phyloP scores from a whole-genome alignment of 108 stramenopile genomes.

The Epithemia pelagica region DNA sequence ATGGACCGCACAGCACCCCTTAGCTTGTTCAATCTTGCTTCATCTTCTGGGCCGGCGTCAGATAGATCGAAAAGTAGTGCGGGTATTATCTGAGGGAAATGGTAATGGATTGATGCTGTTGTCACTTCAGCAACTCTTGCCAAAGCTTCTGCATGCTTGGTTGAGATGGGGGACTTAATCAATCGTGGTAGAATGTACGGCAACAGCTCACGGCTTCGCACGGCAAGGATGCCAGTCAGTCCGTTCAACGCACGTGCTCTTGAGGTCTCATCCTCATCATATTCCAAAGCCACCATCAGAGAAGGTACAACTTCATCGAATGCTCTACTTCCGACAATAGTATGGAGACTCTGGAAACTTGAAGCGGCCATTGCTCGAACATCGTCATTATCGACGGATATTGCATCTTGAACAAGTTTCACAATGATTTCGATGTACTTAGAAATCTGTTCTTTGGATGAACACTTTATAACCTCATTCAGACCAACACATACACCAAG shows the following conservation, averaged over 20 bases:
- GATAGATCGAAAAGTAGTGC: constrained; percentile 61
- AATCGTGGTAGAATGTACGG: constrained; percentile 92
- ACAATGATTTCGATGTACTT: constrained; percentile 89
- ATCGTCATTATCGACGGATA: constrained; percentile 80
- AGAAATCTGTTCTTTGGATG: constrained; percentile 85
- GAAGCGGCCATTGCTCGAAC: constrained; percentile 88
- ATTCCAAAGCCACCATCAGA: constrained; percentile 80
- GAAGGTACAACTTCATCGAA: constrained; percentile 92
- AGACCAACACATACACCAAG: constrained; percentile 96
- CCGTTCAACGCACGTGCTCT: constrained; percentile 86
- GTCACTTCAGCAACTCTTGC: constrained; percentile 85
- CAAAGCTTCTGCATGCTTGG: constrained; percentile 82
- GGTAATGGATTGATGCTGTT: constrained; percentile 72
- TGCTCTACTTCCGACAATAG: constrained; percentile 78
- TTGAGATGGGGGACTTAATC: constrained; percentile 70
- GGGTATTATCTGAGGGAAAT: constrained; percentile 77
- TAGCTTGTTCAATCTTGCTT: constrained; percentile 39
- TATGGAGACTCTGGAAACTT: constrained; percentile 92
- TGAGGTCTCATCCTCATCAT: constrained; percentile 47
- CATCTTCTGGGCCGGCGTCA: constrained; percentile 42
- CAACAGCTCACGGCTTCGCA: constrained; percentile 87
- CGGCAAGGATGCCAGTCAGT: constrained; percentile 84
- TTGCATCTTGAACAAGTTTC: constrained; percentile 89
- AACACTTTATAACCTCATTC: constrained; percentile 86
- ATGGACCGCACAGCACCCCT: constrained; percentile 59